A percentile compares a stretch with the other conserved stretches of the same genome.
Evolutionary conservation across 2,329 filamentous ascomycete genomes (phyloP).

Genomic region (Fusarium falciforme): DNA sequence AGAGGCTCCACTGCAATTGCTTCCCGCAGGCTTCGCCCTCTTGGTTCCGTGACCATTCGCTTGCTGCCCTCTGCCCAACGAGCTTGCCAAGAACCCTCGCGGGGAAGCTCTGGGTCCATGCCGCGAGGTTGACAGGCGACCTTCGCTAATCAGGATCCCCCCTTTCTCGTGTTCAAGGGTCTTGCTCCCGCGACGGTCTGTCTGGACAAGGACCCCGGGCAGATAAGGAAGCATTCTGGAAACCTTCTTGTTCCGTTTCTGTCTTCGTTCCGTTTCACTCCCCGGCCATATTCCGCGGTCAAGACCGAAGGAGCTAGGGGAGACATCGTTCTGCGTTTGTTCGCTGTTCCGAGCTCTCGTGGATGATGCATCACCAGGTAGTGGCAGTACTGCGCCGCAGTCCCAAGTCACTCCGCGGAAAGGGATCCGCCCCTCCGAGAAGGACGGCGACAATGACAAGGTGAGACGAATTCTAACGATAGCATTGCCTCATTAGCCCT

Average conservation of each 20-base stretch:
- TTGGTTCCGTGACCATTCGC: not conserved
- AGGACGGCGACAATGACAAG: not conserved
- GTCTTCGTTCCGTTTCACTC: constrained; percentile 25
- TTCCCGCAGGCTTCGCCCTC: not conserved
- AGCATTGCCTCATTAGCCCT: constrained; percentile 4
- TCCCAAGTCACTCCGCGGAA: constrained; percentile 9
- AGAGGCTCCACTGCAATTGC: not conserved
- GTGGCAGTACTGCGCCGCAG: constrained; percentile 25
- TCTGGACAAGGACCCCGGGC: not conserved
- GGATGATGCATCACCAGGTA: constrained; percentile 6
- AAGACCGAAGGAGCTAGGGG: constrained; percentile 21
- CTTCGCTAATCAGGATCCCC: constrained; percentile 9
- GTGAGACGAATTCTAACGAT: constrained; percentile 8
- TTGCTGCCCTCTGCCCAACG: constrained; percentile 4
- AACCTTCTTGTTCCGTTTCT: constrained; percentile 38
- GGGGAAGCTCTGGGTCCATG: constrained; percentile 17
- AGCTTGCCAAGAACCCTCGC: constrained; percentile 10
- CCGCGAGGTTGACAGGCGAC: constrained; percentile 5
- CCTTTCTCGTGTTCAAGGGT: constrained; percentile 22
- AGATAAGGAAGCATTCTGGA: constrained; percentile 39
- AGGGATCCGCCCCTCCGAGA: constrained; percentile 8
- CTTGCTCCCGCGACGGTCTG: constrained; percentile 4
- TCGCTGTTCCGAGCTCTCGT: not conserved
- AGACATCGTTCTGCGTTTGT: not conserved
- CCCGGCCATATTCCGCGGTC: constrained; percentile 5